phyloP scores from a whole-genome alignment of 345 rosid genomes.

The Cochlearia excelsa region DNA sequence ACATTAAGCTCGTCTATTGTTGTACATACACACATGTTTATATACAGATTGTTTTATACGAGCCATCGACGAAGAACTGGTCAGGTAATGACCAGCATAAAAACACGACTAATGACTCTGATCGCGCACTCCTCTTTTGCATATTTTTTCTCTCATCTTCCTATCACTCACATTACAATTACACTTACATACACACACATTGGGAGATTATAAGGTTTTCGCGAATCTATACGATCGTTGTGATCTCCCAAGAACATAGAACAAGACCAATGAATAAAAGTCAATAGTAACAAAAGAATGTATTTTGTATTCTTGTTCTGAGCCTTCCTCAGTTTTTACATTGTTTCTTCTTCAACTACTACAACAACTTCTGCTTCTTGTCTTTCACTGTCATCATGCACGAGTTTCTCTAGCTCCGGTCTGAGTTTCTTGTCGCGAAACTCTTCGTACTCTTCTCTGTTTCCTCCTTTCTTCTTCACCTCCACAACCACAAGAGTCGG shows the following conservation, averaged over 20 bases:
- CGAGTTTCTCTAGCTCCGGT: constrained; percentile 69
- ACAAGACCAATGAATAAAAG: constrained; percentile 14
- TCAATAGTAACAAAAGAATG: constrained; percentile 17
- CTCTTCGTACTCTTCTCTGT: constrained; percentile 75
- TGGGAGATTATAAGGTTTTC: constrained; percentile 13
- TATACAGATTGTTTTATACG: constrained; percentile 4
- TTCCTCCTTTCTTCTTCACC: constrained; percentile 86
- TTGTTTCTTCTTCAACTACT: constrained; percentile 24
- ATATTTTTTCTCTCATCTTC: constrained; percentile 19
- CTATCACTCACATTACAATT: constrained; percentile 28
- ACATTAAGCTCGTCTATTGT: constrained; percentile 20
- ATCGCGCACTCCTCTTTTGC: constrained; percentile 14
- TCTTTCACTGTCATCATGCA: constrained; percentile 34
- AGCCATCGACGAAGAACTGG: constrained; percentile 28
- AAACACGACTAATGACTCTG: constrained; percentile 21
- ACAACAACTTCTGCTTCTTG: constrained; percentile 33
- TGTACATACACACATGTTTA: constrained; percentile 1
- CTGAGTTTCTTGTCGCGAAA: constrained; percentile 65
- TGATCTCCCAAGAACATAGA: not conserved
- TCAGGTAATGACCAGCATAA: constrained; percentile 15
- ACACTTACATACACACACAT: constrained; percentile 12
- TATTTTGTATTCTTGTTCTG: constrained; percentile 29
- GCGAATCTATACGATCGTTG: not conserved
- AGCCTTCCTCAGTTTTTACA: constrained; percentile 29
- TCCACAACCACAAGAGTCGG: constrained; percentile 69